Evolutionary conservation across 345 rosid genomes (phyloP).

Genomic region (Moringa oleifera): DNA sequence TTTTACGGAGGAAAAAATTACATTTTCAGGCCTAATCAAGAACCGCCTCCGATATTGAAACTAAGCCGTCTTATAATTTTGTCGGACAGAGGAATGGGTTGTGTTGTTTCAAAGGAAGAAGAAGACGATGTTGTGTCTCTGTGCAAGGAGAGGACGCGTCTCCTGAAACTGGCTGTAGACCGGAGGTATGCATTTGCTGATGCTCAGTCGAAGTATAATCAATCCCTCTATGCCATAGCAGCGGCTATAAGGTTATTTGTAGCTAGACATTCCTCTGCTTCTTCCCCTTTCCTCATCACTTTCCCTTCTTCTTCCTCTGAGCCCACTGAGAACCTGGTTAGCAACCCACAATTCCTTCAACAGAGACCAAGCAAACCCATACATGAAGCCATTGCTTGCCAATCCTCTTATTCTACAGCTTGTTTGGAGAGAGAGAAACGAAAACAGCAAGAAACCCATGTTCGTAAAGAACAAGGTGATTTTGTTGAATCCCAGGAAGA

Average conservation of each 20-base stretch:
- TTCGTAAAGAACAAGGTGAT: neutral
- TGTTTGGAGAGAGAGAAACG: slow-evolving; percentile 6
- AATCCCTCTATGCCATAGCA: slow-evolving; percentile 33
- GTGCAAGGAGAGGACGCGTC: slow-evolving; percentile 35
- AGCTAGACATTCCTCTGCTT: slow-evolving; percentile 30
- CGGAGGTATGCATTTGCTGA: slow-evolving; percentile 33
- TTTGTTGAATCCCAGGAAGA: neutral
- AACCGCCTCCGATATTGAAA: neutral
- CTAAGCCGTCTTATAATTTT: neutral
- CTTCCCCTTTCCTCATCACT: slow-evolving; percentile 35
- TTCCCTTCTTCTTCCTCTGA: slow-evolving; percentile 19
- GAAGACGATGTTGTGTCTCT: slow-evolving; percentile 25
- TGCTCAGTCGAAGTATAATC: slow-evolving; percentile 38
- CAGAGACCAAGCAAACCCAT: slow-evolving; percentile 18
- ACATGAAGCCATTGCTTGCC: slow-evolving; percentile 14
- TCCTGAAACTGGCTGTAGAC: slow-evolving; percentile 31
- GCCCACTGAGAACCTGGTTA: slow-evolving; percentile 2
- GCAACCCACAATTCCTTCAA: slow-evolving; percentile 17
- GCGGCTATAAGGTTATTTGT: slow-evolving; percentile 35
- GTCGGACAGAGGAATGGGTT: slow-evolving; percentile 21
- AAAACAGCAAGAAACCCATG: slow-evolving; percentile 7
- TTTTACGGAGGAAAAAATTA: neutral
- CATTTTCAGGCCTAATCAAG: slow-evolving; percentile 4
- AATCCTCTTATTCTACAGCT: slow-evolving; percentile 9
- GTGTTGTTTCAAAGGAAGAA: slow-evolving; percentile 29